Evolutionary conservation across 352 stramenopile species (phyloP), one percentile per base, ranked within the genome.

Genomic region (Phytophthora idaei): DNA sequence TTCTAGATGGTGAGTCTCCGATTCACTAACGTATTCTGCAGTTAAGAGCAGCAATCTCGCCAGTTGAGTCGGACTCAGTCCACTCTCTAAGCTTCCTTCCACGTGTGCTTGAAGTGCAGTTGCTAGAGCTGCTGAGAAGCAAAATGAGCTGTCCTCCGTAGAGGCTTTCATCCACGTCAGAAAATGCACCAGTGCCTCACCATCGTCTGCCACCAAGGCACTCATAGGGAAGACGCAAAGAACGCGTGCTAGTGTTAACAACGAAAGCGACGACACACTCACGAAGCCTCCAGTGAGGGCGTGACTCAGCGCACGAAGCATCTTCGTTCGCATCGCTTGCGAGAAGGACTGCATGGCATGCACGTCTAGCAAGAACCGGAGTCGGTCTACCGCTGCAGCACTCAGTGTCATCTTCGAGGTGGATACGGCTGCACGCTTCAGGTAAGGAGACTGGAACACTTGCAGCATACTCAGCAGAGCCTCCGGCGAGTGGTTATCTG

Each of bases 261-360:
- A 55, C 25, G 83, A 73, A 14, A 85, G 56, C 45, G 53, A 31
- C 17, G 71, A 55, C 1, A 34, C 59, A 36, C 48, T 47, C 4
- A 83, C 83, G 59, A 90, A 92, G 0, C 78, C 85, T 17, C 74
- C 59, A 8, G 86, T 92, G 5, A 95, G 76, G 15, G 74, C 76
- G 9, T 85, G 58, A 25, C 70, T 74, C 12, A 93, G 36, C 3
- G 83, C 69, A 42, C 61, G 62, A 31, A 90, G 76, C 60, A 83
- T 79, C 32, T 81, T 80, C 25, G 61, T 71, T 41, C 81, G 77
- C 48, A 90, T 90, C 10, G 75, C 76, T 46, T 90, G 76, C 14
- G 85, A 80, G 55, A 92, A 94, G 28, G 87, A 94, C 5, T 78
- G 82, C 70, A 93, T 75, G 5, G 90, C 82, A 61, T 93, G 82